Evolutionary conservation across 225 moss, liverwort and hornwort species (phyloP), one percentile per base, ranked within the genome.

Genomic region (Pseudisothecium myosuroides): DNA sequence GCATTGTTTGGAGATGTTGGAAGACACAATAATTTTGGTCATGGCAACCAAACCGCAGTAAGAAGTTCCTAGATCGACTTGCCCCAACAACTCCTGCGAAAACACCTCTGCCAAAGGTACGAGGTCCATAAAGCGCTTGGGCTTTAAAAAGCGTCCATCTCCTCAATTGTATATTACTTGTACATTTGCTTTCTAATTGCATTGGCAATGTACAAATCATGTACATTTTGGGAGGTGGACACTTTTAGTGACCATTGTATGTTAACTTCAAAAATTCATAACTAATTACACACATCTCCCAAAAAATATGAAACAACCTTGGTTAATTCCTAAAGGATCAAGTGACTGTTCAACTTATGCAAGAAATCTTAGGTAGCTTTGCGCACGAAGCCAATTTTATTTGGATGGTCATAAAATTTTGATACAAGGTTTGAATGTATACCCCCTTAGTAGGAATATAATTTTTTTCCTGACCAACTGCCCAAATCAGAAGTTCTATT

Each of bases 331-430:
- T 41, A 26, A 41, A 24, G 4, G 6, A 39, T 1, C 8, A 69
- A 24, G 5, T 24, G 8, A 39, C 1, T 0, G 0, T 24, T 39
- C 39, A 69, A 39, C 6, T 12, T 37, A 39, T 1, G 1, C 17
- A 45, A 73, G 3, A 73, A 6, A 73, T 73, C 3, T 45, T 15
- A 16, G 26, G 27, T 5, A 71, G n/a, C n/a, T n/a, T n/a, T n/a
- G n/a, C n/a, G n/a, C n/a, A n/a, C n/a, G n/a, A n/a, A n/a, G n/a
- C n/a, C n/a, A n/a, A n/a, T n/a, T n/a, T n/a, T n/a, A n/a, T n/a
- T n/a, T n/a, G n/a, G n/a, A n/a, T n/a, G n/a, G n/a, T n/a, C n/a
- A n/a, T n/a, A n/a, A n/a, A n/a, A n/a, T n/a, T n/a, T n/a, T n/a
- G n/a, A n/a, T n/a, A n/a, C n/a, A n/a, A n/a, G n/a, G n/a, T n/a